phyloP scores from a whole-genome alignment of 305 asterid genomes.

The Solanum hybrid region DNA sequence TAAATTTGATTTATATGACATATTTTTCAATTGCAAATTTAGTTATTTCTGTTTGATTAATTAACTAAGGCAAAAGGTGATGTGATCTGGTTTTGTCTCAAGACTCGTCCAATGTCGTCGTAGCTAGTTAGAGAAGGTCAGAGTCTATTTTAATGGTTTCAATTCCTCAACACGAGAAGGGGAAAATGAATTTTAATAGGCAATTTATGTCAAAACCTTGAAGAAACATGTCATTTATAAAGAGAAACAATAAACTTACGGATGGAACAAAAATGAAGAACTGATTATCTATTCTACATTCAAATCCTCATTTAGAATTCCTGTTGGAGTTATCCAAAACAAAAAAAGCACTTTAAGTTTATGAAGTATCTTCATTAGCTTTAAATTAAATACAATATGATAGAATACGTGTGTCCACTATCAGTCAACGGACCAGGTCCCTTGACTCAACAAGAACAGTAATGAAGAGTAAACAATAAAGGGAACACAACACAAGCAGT shows the following conservation, averaged over 20 bases:
- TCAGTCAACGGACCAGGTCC: too few relatives aligned
- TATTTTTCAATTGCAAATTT: background rate
- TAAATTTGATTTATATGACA: background rate
- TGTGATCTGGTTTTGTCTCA: background rate
- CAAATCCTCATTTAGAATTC: background rate
- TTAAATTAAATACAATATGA: background rate
- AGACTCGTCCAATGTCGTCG: background rate
- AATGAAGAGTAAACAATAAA: too few relatives aligned
- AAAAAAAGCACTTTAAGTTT: background rate
- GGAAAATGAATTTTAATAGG: background rate
- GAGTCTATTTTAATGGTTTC: background rate
- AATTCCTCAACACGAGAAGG: background rate
- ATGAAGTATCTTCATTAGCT: background rate
- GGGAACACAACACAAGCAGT: too few relatives aligned
- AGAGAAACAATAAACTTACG: too few relatives aligned
- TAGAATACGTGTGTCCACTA: too few relatives aligned
- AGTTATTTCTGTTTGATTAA: background rate
- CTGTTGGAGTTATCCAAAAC: background rate
- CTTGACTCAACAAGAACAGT: too few relatives aligned
- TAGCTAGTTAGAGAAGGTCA: background rate
- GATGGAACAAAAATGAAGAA: too few relatives aligned
- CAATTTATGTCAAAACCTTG: too few relatives aligned
- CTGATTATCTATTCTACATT: background rate
- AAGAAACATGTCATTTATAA: too few relatives aligned
- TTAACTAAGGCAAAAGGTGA: background rate